A percentile compares a stretch with the other conserved stretches of the same genome.
These are phyloP conservation scores for Parathielavia hyrcaniae DNA, from an alignment of 495 filamentous ascomycete species.

Conservation along the genomic window DNA sequence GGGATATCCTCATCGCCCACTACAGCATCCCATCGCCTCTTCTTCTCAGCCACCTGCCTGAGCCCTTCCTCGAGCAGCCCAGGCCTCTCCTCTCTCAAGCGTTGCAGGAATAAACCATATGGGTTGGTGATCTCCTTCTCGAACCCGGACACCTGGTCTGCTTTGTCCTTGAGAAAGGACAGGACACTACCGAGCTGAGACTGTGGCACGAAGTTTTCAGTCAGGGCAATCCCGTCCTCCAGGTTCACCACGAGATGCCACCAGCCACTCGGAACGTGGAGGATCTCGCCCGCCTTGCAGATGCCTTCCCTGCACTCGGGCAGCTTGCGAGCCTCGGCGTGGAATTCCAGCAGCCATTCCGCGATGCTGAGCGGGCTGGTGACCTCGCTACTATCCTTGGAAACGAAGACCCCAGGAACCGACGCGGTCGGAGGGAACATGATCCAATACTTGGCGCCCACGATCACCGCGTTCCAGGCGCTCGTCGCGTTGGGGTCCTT, in stretches of 20 bases:
- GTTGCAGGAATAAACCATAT: constrained; percentile 66
- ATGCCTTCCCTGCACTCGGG: constrained; percentile 82
- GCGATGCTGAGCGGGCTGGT: constrained; percentile 92
- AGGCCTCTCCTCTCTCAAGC: constrained; percentile 58
- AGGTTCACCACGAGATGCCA: constrained; percentile 96
- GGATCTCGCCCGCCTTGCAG: constrained; percentile 78
- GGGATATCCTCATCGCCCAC: constrained; percentile 46
- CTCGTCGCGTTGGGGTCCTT: constrained; percentile 67
- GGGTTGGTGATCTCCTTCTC: constrained; percentile 64
- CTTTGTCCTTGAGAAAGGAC: constrained; percentile 74
- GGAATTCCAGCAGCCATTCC: constrained; percentile 90
- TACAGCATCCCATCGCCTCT: constrained; percentile 81
- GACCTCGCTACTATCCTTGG: constrained; percentile 86
- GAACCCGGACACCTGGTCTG: constrained; percentile 84
- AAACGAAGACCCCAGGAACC: constrained; percentile 84
- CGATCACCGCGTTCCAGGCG: constrained; percentile 93
- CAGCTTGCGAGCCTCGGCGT: constrained; percentile 72
- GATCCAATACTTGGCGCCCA: constrained; percentile 96
- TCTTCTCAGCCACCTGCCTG: constrained; percentile 60
- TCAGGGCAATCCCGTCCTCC: constrained; percentile 76
- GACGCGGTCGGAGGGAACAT: constrained; percentile 62
- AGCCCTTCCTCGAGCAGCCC: constrained; percentile 59
- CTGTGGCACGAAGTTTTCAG: constrained; percentile 90
- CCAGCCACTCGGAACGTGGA: constrained; percentile 91
- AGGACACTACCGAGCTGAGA: constrained; percentile 68